Evolutionary conservation across 1,139 yeast genomes (phyloP), one percentile per base, ranked within the genome.

Genomic region (Candida tunisiensis): DNA sequence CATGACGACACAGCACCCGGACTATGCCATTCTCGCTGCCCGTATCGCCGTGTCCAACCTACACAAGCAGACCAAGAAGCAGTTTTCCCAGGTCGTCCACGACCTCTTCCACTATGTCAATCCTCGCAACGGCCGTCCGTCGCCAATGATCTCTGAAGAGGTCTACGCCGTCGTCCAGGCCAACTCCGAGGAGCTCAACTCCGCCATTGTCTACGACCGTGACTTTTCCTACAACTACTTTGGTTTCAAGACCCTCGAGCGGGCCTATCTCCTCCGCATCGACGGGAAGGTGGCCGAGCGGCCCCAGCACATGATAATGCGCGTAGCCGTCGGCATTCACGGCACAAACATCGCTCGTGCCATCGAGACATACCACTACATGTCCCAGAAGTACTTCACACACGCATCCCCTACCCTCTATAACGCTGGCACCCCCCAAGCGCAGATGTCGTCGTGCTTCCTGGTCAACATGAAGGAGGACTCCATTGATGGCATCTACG

Each of bases 1-100:
- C 45, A 77, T 85, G 93, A 80, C 95, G 35, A 88, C 96, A 12
- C 70, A 77, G 34, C 98, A 88, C 52, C 96, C 96, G 14, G 96
- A 88, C 55, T 85, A 88, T 45, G 93, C 95, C 25, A 71, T 72
- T 24, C 65, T 88, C 41, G 98, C 95, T 28, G 96, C 96, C 18
- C 74, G 98, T 56, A 74, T 88, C 35, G 94, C 93, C 20, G 78
- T 85, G 27, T 74, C 92, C 25, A 80, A 82, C 53, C 64, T 85
- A 49, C 95, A 85, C 61, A 83, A 80, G 55, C 93, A 79, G 58
- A 85, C 96, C 31, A 78, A 85, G 42, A 80, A 82, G 55, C 80
- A 68, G 47, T 88, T 78, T 46, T 75, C 92, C 25, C 75, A 72
- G 43, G 93, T 83, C 33, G 59, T 80, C 31, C 63, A 65, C 36